Evolutionary conservation across 164 flowering plant species (phyloP).

Genomic region (Vitis rupestris): DNA sequence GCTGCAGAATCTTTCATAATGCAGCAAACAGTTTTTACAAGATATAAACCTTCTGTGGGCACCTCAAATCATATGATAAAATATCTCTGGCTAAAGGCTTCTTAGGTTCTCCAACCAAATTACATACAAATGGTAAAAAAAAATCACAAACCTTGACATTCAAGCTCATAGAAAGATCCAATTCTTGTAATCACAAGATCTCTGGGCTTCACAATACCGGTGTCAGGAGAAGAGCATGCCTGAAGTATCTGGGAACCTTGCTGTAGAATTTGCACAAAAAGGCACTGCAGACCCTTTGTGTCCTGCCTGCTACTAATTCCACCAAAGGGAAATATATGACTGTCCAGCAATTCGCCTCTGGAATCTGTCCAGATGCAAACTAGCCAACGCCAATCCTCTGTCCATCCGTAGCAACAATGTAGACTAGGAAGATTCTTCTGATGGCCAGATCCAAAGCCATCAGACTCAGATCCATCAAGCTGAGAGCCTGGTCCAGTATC

Average conservation of each 20-base stretch:
- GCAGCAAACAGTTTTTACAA: not conserved
- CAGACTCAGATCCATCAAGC: constrained; percentile 59
- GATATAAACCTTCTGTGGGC: not conserved
- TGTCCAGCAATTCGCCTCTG: constrained; percentile 92
- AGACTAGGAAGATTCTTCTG: constrained; percentile 64
- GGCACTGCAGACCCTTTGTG: constrained; percentile 89
- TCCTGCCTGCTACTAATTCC: constrained; percentile 97
- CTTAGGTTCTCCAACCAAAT: not conserved
- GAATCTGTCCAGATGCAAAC: constrained; percentile 97
- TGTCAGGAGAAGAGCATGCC: constrained; percentile 62
- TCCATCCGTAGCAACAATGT: constrained; percentile 99
- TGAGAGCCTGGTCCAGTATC: constrained; percentile 66
- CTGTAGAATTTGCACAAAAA: constrained; percentile 87
- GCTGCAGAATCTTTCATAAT: not conserved
- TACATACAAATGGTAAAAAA: not conserved
- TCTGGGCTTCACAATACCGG: constrained; percentile 61
- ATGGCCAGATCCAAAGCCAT: constrained; percentile 45
- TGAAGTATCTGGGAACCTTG: constrained; percentile 92
- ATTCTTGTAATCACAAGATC: constrained; percentile 91
- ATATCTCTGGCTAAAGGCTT: too few species aligned
- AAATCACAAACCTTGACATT: constrained; percentile 69
- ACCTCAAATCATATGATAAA: not conserved
- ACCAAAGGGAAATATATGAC: constrained; percentile 95
- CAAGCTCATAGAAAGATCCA: constrained; percentile 93
- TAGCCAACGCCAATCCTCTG: constrained; percentile 99